These are phyloP conservation scores for Gossypium australe DNA, from an alignment of 345 rosid species.

Conservation along the genomic window DNA sequence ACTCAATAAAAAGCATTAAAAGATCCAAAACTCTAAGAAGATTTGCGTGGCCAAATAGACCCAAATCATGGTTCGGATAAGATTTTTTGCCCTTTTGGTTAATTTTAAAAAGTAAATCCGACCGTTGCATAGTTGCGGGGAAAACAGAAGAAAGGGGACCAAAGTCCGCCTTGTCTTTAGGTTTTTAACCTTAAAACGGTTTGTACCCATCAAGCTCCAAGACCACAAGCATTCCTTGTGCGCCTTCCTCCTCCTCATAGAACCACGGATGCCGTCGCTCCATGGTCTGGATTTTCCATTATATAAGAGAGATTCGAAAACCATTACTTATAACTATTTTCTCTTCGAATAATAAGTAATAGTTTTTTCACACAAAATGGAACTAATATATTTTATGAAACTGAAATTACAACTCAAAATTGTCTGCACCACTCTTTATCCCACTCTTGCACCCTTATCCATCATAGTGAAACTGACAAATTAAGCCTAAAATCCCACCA, in stretches of 20 bases:
- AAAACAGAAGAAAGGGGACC: too few species aligned
- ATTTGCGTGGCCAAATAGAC: too few species aligned
- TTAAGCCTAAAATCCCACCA: not conserved
- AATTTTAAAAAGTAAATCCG: too few species aligned
- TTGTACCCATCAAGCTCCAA: slow-evolving; percentile 67
- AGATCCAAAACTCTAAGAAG: too few species aligned
- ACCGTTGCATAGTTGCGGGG: too few species aligned
- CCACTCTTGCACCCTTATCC: not conserved
- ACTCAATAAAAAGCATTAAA: too few species aligned
- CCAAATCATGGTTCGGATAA: too few species aligned
- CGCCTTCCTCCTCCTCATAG: slow-evolving; percentile 26
- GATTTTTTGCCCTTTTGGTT: too few species aligned
- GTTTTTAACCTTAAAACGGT: slow-evolving; percentile 22
- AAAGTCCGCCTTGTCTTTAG: slow-evolving; percentile 31
- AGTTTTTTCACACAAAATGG: too few species aligned
- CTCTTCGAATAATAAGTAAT: not conserved
- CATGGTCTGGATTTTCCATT: slow-evolving; percentile 9
- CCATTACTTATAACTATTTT: not conserved
- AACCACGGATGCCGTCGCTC: not conserved
- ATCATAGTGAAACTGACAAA: not conserved
- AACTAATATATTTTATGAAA: too few species aligned
- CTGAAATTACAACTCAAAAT: not conserved
- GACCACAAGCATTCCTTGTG: slow-evolving; percentile 48
- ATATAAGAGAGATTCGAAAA: not conserved
- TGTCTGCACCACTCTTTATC: not conserved